Evolutionary conservation across 495 filamentous ascomycete species (phyloP).

Genomic region (Tuber borchii): DNA sequence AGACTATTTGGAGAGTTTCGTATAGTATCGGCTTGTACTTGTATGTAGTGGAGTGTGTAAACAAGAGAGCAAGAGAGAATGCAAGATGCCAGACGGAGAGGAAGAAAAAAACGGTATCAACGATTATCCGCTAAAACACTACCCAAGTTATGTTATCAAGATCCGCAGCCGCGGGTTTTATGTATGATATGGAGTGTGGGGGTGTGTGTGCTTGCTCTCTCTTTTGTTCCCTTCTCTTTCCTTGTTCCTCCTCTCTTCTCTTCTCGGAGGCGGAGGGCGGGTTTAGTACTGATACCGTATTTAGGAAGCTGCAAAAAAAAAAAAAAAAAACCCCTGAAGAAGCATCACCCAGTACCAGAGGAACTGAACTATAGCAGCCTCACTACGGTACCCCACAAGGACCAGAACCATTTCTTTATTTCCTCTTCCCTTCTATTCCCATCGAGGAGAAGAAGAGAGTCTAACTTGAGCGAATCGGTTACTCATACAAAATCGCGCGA

Average conservation of each 20-base stretch:
- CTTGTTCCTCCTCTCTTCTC: neutral
- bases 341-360: neutral
- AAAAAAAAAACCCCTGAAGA: neutral
- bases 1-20: neutral
- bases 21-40: slow-evolving; percentile 5
- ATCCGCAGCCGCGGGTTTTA: slow-evolving; percentile 1
- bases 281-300: neutral
- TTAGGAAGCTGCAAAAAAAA: neutral
- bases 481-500: slow-evolving; percentile 31
- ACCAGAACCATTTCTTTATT: neutral
- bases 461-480: slow-evolving; percentile 14
- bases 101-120: slow-evolving; percentile 4
- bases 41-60: slow-evolving; percentile 8
- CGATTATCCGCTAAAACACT: neutral
- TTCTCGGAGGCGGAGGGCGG: neutral
- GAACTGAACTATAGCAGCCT: neutral
- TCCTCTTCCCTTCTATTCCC: neutral
- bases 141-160: neutral
- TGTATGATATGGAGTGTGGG: slow-evolving; percentile 1
- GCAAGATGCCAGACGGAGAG: slow-evolving; percentile 14
- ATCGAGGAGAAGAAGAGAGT: neutral
- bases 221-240: neutral
- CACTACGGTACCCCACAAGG: neutral
- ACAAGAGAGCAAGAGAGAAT: slow-evolving; percentile 16
- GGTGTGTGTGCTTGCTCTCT: neutral